Evolutionary conservation across 768 basidiomycete species (phyloP), one percentile per base, ranked within the genome.

Genomic region (Hysterangium stoloniferum): DNA sequence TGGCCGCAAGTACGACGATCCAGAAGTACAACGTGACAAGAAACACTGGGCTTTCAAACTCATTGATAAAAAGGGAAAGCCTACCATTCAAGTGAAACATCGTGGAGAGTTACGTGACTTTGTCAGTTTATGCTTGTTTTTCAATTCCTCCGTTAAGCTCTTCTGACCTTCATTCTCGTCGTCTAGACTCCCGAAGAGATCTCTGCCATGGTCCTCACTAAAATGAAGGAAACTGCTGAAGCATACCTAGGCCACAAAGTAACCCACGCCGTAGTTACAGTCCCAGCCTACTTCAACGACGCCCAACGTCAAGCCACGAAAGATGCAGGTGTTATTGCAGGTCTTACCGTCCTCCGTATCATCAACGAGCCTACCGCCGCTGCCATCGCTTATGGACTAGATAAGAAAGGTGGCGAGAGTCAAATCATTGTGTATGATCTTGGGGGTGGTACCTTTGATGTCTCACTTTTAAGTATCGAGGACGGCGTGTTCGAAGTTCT

Each of bases 181-280:
- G 15, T n/a, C 15, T 38, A 92, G 90, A 83, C 89, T 0, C 87
- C 93, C 6, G 93, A 95, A 67, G 92, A 96, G 71, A 82, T 98
- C 59, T 87, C 83, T 36, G 93, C 95, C 52, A 98, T 97, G 95
- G 78, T 98, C 60, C 74, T 98, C 49, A 73, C 68, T 54, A 98
- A 97, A 78, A 97, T 98, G 95, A 97, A 96, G 78, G 95, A 98
- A 75, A 98, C 92, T 24, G 95, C 95, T 52, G 95, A 97, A 76
- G 87, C 93, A 15, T 97, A 95, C 71, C 86, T 98, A 53, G 93
- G 93, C 61, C 79, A 91, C 62, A 86, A 89, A 68, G 93, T 98
- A 65, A 92, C 92, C 54, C 90, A 98, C 67, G 94, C 95, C 53
- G 94, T 98, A 44, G 90, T 98, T 65, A 97, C 95, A 43, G 95